Base-by-base conservation (phyloP, 768 basidiomycete genomes). In the Exsudoporus frostii region DNA sequence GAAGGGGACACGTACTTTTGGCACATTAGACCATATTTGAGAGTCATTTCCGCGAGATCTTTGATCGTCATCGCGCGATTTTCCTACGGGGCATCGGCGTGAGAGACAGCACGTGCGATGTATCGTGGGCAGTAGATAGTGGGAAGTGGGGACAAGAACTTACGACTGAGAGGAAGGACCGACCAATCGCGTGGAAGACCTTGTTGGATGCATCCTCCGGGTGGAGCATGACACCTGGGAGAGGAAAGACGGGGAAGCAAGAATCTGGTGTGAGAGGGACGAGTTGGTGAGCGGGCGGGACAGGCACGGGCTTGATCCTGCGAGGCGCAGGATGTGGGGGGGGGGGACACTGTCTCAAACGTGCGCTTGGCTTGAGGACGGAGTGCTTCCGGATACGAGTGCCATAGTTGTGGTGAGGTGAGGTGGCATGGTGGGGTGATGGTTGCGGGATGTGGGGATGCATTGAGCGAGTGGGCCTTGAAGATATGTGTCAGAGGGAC, bases 41-140 rank as follows among this genome's bases (percentile, higher is more conserved):
- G 76, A 34, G 82, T 78, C 73, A 84, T 80, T 60, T 90, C 86
- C 30, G 89, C 84, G 49, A 91, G 81, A 73, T 91, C 88, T 68
- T 90, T 91, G 73, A 90, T 86, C 38, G 88, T 90, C 84, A 90
- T 87, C 43, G 88, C 88, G 45, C 86, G 82, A 70, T 91, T 91
- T 64, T 86, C 81, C 86, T 89, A 51, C 20, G 38, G 11, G 36
- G 55, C 25, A 34, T 38, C 13, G 22, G 30, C 41, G 48, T 55
- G 45, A 59, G 53, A 50, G 46, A 58, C 36, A 48, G 19, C 54
- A 59, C 47, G 63, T 57, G 62, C 51, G 44, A 37, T 56, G 47
- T 51, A 55, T n/a, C 45, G 60, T 53, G 55, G 54, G 61, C 14
- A 41, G 38, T 17, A 55, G 58, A 59, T 56, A 51, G 32, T 41